Percentiles rank a stretch among this genome's conserved stretches.
phyloP scores from a whole-genome alignment of 2,329 filamentous ascomycete genomes.

The Fusarium piperis region DNA sequence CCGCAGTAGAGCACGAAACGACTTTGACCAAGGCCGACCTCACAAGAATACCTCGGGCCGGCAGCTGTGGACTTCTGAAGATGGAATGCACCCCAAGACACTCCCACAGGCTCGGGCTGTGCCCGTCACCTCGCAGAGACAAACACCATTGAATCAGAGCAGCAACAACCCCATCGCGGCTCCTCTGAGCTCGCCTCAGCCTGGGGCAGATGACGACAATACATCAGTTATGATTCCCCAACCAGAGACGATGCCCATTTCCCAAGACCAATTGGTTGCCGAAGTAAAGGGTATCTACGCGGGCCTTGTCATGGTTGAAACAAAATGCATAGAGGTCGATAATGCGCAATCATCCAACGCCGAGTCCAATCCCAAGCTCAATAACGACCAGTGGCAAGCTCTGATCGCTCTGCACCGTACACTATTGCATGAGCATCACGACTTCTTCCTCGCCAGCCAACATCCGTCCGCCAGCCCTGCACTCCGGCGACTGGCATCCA shows the following conservation, averaged over 20 bases:
- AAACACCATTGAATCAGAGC: background rate
- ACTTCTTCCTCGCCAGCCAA: conserved; percentile 87
- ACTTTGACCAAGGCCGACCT: conserved; percentile 37
- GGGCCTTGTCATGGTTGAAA: conserved; percentile 86
- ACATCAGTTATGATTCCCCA: conserved; percentile 26
- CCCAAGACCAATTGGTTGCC: conserved; percentile 79
- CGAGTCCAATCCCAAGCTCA: conserved; percentile 56
- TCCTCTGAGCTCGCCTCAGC: background rate
- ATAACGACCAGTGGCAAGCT: conserved; percentile 82
- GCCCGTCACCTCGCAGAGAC: conserved; percentile 3
- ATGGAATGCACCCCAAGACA: conserved; percentile 22
- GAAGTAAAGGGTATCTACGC: conserved; percentile 88
- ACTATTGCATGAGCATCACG: conserved; percentile 82
- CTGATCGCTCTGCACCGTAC: conserved; percentile 85
- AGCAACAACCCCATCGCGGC: background rate
- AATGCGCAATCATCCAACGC: conserved; percentile 63
- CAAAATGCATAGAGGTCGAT: conserved; percentile 86
- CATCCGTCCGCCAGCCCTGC: conserved; percentile 80
- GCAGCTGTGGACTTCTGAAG: conserved; percentile 44
- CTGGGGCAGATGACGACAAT: conserved; percentile 10
- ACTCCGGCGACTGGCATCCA: conserved; percentile 74
- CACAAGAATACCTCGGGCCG: conserved; percentile 34
- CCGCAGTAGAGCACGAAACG: conserved; percentile 23
- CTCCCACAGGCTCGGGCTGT: conserved; percentile 14
- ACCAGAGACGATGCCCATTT: conserved; percentile 57